Conservation (phyloP, 768 basidiomycete species). For the Hericium erinaceus region DNA sequence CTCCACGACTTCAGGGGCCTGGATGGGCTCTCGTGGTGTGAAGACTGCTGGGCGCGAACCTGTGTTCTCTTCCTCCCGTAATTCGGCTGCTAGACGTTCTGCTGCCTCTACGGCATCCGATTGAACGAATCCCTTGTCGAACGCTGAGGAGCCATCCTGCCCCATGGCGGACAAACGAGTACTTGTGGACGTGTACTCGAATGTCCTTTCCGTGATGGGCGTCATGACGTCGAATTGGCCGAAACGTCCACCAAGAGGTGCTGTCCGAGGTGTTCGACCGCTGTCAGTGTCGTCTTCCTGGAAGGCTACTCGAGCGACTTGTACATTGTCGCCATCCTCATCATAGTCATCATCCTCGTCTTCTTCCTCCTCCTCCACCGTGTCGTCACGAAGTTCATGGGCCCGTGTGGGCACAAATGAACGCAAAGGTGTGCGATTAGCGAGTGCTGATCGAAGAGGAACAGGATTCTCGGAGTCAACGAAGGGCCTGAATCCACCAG, state of each 20-base stretch:
- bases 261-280: conserved; percentile 17
- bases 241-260: conserved; percentile 66
- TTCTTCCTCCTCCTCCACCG: conserved; percentile 22
- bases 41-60: background rate
- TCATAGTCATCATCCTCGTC: conserved; percentile 20
- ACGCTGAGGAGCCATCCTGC: conserved; percentile 16
- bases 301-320: conserved; percentile 2
- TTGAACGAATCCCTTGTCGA: conserved; percentile 16
- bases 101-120: conserved; percentile 42
- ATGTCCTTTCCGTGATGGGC: conserved; percentile 92
- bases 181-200: conserved; percentile 62
- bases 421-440: conserved; percentile 16
- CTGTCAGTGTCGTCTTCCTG: conserved; percentile 16
- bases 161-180: conserved; percentile 33
- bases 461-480: conserved; percentile 15
- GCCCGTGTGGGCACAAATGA: conserved; percentile 9
- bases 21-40: background rate
- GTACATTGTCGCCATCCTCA: conserved; percentile 2
- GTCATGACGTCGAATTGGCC: conserved; percentile 91
- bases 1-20: conserved; percentile 10
- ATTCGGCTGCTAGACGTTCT: conserved; percentile 41
- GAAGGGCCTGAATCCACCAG: conserved; percentile 30
- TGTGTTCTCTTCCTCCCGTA: conserved; percentile 19
- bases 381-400: conserved; percentile 20
- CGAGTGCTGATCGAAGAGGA: conserved; percentile 8